A percentile compares a stretch with the other conserved stretches of the same genome.
These are phyloP conservation scores for Huiozyma sinensis DNA, from an alignment of 805 yeast genomes.

Conservation along the genomic window DNA sequence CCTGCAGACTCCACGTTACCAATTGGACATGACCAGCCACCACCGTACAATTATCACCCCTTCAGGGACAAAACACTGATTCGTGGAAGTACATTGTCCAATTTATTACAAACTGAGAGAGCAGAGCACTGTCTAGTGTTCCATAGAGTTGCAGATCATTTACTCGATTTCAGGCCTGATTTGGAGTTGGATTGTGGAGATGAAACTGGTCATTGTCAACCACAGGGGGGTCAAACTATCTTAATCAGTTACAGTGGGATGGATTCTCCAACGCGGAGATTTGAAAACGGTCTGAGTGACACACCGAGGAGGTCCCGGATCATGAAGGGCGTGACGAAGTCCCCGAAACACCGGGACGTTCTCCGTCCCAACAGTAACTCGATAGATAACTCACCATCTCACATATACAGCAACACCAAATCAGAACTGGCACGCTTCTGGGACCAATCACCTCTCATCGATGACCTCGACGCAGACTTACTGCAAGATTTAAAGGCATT, in stretches of 20 bases:
- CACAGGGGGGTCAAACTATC: background rate
- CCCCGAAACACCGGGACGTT: background rate
- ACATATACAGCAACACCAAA: background rate
- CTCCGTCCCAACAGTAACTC: no score
- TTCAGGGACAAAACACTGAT: conserved; percentile 15
- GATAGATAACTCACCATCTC: background rate
- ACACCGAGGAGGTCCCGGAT: background rate
- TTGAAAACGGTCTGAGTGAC: no score
- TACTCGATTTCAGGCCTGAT: conserved; percentile 19
- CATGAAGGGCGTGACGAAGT: background rate
- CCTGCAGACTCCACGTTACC: no score
- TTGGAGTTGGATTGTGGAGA: conserved; percentile 15
- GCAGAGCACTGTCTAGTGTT: conserved; percentile 25
- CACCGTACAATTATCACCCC: conserved; percentile 15
- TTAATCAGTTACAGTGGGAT: background rate
- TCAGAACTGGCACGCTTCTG: background rate
- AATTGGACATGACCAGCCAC: background rate
- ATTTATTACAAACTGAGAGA: conserved; percentile 15
- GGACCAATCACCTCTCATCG: background rate
- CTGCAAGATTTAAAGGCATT: background rate
- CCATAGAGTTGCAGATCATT: conserved; percentile 13
- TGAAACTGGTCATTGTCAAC: background rate
- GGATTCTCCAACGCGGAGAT: background rate
- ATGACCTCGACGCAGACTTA: background rate
- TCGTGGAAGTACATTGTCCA: conserved; percentile 14